A percentile compares a stretch with the other conserved stretches of the same genome.
phyloP scores from a whole-genome alignment of 2,329 filamentous ascomycete species.

The Paecilomyces variotii region DNA sequence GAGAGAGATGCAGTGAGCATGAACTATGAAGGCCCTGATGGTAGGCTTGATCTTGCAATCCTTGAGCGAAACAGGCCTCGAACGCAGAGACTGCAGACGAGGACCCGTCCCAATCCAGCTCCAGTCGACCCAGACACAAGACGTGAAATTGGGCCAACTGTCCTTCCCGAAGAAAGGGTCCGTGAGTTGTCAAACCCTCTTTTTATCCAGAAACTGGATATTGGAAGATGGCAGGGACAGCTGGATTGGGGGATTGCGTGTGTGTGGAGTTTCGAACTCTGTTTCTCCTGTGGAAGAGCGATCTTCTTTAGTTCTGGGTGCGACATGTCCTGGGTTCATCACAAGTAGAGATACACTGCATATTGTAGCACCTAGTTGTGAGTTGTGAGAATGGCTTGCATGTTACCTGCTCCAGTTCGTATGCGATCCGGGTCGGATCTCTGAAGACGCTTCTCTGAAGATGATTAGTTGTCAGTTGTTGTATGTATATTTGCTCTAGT shows the following conservation, averaged over 20 bases:
- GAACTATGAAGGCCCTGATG: conserved; percentile 40
- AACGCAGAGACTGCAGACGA: conserved; percentile 2
- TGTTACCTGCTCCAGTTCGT: background rate
- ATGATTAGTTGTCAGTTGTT: too few species aligned
- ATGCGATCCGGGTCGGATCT: background rate
- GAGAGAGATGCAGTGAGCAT: conserved; percentile 25
- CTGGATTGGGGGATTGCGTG: conserved; percentile 27
- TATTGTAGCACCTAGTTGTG: too few species aligned
- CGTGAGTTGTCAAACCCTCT: conserved; percentile 9
- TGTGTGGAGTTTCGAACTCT: background rate
- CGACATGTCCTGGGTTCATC: background rate
- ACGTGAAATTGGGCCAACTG: conserved; percentile 30
- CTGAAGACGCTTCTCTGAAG: too few species aligned
- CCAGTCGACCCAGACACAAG: conserved; percentile 30
- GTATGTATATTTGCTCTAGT: too few species aligned
- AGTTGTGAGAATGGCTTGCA: too few species aligned
- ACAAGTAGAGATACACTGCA: too few species aligned
- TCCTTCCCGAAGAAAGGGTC: conserved; percentile 27
- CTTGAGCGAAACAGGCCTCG: background rate
- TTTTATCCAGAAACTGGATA: background rate
- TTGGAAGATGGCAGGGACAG: conserved; percentile 20
- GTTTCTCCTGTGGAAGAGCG: background rate
- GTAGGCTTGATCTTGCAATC: conserved; percentile 29
- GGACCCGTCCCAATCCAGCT: conserved; percentile 1
- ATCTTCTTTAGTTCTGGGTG: background rate